A percentile compares a stretch with the other conserved stretches of the same genome.
Evolutionary conservation across 352 stramenopile genomes (phyloP).

Genomic region (Aphanomyces cochlioides): DNA sequence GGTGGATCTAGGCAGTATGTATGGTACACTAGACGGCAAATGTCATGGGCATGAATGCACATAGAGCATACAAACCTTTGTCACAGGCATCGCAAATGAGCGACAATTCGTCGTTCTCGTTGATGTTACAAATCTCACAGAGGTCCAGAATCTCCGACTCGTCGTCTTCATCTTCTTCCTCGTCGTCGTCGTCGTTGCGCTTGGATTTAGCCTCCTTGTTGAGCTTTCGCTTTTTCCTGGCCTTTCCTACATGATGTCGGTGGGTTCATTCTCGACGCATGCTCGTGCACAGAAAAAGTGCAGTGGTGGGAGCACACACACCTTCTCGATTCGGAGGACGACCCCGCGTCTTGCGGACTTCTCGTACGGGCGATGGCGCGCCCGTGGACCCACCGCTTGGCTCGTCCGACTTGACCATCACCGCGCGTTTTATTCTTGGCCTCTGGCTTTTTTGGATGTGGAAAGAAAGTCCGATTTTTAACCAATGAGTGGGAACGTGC

Average conservation of each 20-base stretch:
- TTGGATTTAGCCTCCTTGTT: slow-evolving; percentile 8
- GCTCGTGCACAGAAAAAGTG: background rate
- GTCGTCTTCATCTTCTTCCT: slow-evolving; percentile 20
- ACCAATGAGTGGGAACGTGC: background rate
- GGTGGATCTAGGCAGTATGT: slow-evolving; percentile 24
- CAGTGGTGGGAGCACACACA: background rate
- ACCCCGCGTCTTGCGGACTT: background rate
- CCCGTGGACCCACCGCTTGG: background rate
- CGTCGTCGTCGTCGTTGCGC: slow-evolving; percentile 10
- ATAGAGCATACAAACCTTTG: slow-evolving; percentile 3
- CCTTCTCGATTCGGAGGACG: background rate
- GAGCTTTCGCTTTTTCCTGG: slow-evolving; percentile 23
- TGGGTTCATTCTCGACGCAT: background rate
- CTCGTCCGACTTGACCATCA: background rate
- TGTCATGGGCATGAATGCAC: background rate
- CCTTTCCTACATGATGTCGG: background rate
- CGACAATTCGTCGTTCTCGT: slow-evolving; percentile 26
- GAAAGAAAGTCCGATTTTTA: slow-evolving; percentile 5
- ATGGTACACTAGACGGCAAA: slow-evolving; percentile 18
- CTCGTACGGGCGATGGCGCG: background rate
- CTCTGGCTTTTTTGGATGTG: slow-evolving; percentile 13
- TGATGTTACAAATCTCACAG: slow-evolving; percentile 23
- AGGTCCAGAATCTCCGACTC: slow-evolving; percentile 3
- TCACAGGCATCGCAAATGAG: slow-evolving; percentile 25
- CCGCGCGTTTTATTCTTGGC: slow-evolving; percentile 11